Evolutionary conservation across 2,329 filamentous ascomycete genomes (phyloP), one percentile per base, ranked within the genome.

Genomic region (Scedosporium aurantiacum): DNA sequence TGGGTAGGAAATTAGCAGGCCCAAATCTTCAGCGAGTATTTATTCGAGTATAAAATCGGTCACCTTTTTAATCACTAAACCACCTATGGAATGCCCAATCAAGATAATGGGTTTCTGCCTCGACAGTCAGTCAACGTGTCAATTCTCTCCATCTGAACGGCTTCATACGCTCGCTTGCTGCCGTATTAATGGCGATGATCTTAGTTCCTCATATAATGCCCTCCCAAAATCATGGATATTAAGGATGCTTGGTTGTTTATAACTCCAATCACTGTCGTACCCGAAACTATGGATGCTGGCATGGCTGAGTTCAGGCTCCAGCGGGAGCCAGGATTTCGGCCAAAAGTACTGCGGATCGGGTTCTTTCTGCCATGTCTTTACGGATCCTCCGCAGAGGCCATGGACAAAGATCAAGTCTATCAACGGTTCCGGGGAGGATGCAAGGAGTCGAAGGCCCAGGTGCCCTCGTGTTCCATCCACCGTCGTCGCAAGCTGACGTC

Each of bases 331-430:
- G 40, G 67, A 60, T 62, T 72, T 65, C 0, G 76, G 76, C 76
- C 76, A 78, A 63, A 74, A 78, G 8, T 68, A 63, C 1, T 61
- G 58, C 0, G 65, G 67, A 57, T 73, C 67, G 2, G 65, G 58
- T 0, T 68, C 66, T 60, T 73, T 72, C 4, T 69, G 68, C 76
- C 77, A 79, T 63, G 76, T 77, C 62, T 73, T 73, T 2, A 68
- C 68, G 2, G 75, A 76, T 16, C 69, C 69, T 0, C 75, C 75
- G 3, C 73, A 69, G 2, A 78, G 67, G 1, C 75, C 74, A 63
- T 78, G 76, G 4, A 78, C 71, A 61, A 78, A 78, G 18, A 76
- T 67, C 2, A 78, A 66, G 52, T 77, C 73, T 6, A 74, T 63
- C 1, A 70, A 62, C 1, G 73, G 69, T 18, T 72, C 67, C 0